A percentile compares a stretch with the other conserved stretches of the same genome.
Conservation (phyloP, 2,329 filamentous ascomycete species). For the Teratosphaeria zuluensis region DNA sequence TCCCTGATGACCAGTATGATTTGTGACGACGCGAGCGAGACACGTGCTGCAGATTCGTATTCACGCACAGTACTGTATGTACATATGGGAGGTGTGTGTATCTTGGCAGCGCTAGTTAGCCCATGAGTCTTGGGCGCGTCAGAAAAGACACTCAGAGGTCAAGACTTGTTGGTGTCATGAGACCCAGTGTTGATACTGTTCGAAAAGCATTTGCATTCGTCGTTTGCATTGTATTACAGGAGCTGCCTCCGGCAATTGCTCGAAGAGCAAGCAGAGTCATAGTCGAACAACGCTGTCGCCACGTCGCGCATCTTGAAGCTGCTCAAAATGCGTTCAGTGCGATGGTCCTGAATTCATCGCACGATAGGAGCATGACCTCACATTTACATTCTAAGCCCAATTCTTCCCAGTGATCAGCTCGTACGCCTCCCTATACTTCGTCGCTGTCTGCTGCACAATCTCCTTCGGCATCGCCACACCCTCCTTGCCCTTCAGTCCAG, state of each 20-base stretch:
- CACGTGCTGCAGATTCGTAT: neutral
- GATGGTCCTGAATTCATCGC: neutral
- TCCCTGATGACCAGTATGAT: neutral
- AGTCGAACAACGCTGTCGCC: neutral
- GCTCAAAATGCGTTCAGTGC: neutral
- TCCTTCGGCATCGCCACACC: slow-evolving; percentile 64
- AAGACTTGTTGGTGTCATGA: neutral
- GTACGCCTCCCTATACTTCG: slow-evolving; percentile 69
- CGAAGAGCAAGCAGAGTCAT: neutral
- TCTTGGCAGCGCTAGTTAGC: neutral
- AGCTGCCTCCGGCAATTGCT: neutral
- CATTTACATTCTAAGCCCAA: slow-evolving; percentile 4
- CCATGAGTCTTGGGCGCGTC: neutral
- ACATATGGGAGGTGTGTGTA: neutral
- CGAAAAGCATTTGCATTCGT: neutral
- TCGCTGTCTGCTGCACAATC: slow-evolving; percentile 56
- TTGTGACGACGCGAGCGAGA: neutral
- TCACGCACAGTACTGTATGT: neutral
- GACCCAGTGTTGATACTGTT: neutral
- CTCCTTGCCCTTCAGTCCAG: slow-evolving; percentile 66
- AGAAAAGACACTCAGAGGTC: neutral
- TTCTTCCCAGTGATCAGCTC: slow-evolving; percentile 41
- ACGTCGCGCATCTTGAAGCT: neutral
- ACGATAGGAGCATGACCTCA: neutral
- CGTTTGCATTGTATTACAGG: neutral